phyloP scores from a whole-genome alignment of 768 basidiomycete species.

The Tulasnella sp. region DNA sequence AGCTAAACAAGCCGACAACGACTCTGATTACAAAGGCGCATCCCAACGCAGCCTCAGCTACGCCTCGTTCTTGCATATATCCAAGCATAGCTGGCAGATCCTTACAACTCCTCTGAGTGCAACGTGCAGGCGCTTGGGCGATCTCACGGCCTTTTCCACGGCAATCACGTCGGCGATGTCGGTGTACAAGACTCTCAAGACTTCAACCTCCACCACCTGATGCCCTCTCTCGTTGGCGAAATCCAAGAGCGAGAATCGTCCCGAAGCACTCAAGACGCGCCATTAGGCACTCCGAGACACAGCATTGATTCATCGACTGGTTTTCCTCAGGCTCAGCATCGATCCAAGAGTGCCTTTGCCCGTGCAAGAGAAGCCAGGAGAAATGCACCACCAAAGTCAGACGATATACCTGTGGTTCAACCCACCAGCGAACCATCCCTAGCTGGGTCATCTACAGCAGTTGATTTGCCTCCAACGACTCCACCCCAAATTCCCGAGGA shows the following conservation, averaged over 20 bases:
- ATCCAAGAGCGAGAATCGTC: constrained; percentile 38
- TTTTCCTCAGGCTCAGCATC: constrained; percentile 58
- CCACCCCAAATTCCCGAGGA: constrained; percentile 26
- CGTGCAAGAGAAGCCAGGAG: constrained; percentile 28
- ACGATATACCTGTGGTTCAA: constrained; percentile 21
- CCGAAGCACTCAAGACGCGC: constrained; percentile 23
- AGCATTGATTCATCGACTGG: constrained; percentile 35
- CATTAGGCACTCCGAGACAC: constrained; percentile 25
- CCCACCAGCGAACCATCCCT: constrained; percentile 21
- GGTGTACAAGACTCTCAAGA: too few species aligned
- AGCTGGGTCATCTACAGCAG: constrained; percentile 23
- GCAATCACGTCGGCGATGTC: background rate
- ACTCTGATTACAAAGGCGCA: background rate
- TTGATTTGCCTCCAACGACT: constrained; percentile 15
- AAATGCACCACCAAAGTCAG: constrained; percentile 21
- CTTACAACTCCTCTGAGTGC: background rate
- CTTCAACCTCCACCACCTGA: background rate
- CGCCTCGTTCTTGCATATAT: too few species aligned
- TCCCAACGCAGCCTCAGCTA: background rate
- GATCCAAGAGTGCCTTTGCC: constrained; percentile 48
- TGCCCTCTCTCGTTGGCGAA: constrained; percentile 36
- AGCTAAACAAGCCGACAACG: background rate
- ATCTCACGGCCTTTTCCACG: background rate
- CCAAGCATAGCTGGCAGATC: background rate
- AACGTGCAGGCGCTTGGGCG: background rate